These are phyloP conservation scores for Chamaenerion angustifolium DNA, from an alignment of 345 rosid species.

Conservation along the genomic window DNA sequence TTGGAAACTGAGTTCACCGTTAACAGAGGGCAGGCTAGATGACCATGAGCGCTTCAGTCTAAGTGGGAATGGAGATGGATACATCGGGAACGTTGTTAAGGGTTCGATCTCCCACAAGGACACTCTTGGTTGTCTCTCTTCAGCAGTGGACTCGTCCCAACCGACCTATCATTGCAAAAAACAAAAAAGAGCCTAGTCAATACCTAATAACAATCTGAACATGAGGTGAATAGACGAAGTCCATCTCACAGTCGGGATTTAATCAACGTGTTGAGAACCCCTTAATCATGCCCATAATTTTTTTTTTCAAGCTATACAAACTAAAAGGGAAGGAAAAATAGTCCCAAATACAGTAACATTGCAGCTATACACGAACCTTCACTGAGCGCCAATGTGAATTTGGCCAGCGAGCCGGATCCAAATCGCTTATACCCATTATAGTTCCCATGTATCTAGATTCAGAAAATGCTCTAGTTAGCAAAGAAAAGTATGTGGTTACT, in stretches of 20 bases:
- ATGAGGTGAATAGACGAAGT: no score
- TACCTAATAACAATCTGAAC: no score
- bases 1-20: slow-evolving; percentile 11
- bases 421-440: slow-evolving; percentile 57
- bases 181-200: not conserved
- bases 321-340: no score
- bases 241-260: no score
- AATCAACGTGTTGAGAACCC: no score
- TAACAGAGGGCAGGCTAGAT: slow-evolving; percentile 28
- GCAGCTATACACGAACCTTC: slow-evolving; percentile 17
- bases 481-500: no score
- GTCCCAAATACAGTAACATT: no score
- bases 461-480: slow-evolving; percentile 4
- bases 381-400: slow-evolving; percentile 69
- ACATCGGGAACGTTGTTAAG: slow-evolving; percentile 35
- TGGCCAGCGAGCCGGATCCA: slow-evolving; percentile 60
- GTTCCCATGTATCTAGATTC: slow-evolving; percentile 52
- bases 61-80: slow-evolving; percentile 32
- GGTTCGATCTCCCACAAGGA: slow-evolving; percentile 47
- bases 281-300: no score
- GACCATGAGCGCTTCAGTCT: slow-evolving; percentile 35
- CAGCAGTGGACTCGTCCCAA: slow-evolving; percentile 47
- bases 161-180: slow-evolving; percentile 35
- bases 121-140: slow-evolving; percentile 42
- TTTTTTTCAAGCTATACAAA: no score